phyloP scores from a whole-genome alignment of 352 stramenopile genomes.

The Blastocystis sp. region DNA sequence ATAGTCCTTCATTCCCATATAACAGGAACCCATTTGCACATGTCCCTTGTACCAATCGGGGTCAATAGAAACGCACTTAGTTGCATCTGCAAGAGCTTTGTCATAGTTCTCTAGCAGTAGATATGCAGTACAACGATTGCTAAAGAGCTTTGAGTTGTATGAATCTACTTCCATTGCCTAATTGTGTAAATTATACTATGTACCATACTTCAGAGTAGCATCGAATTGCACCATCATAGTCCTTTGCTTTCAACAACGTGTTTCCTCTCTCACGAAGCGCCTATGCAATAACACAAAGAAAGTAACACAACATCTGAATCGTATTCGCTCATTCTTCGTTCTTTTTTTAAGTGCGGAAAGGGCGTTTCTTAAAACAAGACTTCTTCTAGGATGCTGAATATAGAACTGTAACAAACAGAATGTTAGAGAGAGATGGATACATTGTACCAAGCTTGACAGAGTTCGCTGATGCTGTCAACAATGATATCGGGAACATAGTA shows the following conservation, averaged over 20 bases:
- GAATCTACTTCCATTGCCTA: constrained; percentile 47
- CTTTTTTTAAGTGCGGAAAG: constrained; percentile 24
- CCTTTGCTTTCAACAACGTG: not conserved
- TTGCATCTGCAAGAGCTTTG: constrained; percentile 15
- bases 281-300: not conserved
- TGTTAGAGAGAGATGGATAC: not conserved
- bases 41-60: constrained; percentile 61
- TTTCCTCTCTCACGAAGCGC: constrained; percentile 46
- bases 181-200: not conserved
- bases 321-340: constrained; percentile 16
- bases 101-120: constrained; percentile 44
- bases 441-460: constrained; percentile 45
- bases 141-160: constrained; percentile 59
- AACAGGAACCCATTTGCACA: constrained; percentile 55
- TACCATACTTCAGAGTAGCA: constrained; percentile 20
- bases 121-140: constrained; percentile 67
- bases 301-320: not conserved
- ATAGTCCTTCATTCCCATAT: not conserved
- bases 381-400: not conserved
- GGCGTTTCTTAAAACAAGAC: not conserved
- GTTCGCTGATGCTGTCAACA: constrained; percentile 2
- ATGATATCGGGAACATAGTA: constrained; percentile 48
- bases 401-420: not conserved
- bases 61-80: constrained; percentile 57
- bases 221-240: constrained; percentile 45